A percentile compares a stretch with the other conserved stretches of the same genome.
These are phyloP conservation scores for Pythium volutum DNA, from an alignment of 352 stramenopile genomes.

Conservation along the genomic window DNA sequence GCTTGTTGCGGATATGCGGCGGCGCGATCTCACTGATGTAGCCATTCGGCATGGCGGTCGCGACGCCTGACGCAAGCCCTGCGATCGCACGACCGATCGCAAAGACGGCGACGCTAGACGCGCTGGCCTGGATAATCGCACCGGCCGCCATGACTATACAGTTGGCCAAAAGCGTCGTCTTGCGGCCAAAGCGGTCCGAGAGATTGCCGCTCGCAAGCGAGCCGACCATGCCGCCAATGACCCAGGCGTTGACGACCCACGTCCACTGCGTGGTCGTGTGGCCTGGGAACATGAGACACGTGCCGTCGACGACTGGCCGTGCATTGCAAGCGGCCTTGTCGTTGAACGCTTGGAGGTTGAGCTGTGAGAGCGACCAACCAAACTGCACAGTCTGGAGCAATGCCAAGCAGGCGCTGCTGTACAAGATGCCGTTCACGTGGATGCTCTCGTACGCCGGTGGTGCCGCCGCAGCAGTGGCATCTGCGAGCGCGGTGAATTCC, in stretches of 20 bases:
- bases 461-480: too few relatives aligned
- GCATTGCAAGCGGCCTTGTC: slow-evolving; percentile 45
- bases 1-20: slow-evolving; percentile 29
- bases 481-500: neutral
- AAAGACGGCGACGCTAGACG: slow-evolving; percentile 34
- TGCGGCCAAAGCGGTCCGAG: slow-evolving; percentile 45
- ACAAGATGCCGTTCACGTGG: slow-evolving; percentile 12
- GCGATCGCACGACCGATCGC: slow-evolving; percentile 39
- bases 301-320: slow-evolving; percentile 25
- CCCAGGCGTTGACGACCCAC: slow-evolving; percentile 49
- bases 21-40: slow-evolving; percentile 35
- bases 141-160: slow-evolving; percentile 36
- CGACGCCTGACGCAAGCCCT: slow-evolving; percentile 44
- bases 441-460: slow-evolving; percentile 12
- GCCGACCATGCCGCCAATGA: slow-evolving; percentile 55
- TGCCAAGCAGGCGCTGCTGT: slow-evolving; percentile 39
- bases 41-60: slow-evolving; percentile 18
- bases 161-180: slow-evolving; percentile 31
- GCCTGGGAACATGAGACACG: slow-evolving; percentile 47
- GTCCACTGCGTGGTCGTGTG: slow-evolving; percentile 51
- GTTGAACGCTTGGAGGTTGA: slow-evolving; percentile 62
- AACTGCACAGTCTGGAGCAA: slow-evolving; percentile 54
- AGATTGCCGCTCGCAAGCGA: slow-evolving; percentile 34
- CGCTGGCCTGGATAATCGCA: slow-evolving; percentile 27
- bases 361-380: slow-evolving; percentile 55